A percentile compares a stretch with the other conserved stretches of the same genome.
Conservation (phyloP, 306 rosid species). For the Prinsepia uniflora region DNA sequence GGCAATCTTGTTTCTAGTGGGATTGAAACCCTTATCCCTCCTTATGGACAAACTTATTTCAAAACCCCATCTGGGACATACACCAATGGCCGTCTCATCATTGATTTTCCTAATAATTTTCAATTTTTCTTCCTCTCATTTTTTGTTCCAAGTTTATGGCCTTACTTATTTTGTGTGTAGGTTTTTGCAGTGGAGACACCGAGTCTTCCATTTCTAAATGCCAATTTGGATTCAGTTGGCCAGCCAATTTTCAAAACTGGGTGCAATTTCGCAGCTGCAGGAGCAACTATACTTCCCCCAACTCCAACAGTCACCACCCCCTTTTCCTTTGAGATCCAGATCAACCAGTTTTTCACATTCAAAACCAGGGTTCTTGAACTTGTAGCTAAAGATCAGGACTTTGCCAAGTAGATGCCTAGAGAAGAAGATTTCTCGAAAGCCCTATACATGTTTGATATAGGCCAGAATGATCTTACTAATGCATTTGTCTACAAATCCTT, state of each 20-base stretch:
- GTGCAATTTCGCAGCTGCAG: slow-evolving; percentile 91
- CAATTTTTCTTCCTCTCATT: background rate
- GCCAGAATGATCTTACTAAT: slow-evolving; percentile 90
- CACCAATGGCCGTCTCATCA: slow-evolving; percentile 74
- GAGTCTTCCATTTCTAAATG: slow-evolving; percentile 66
- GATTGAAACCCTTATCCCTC: slow-evolving; percentile 56
- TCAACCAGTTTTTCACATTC: slow-evolving; percentile 68
- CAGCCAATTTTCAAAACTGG: slow-evolving; percentile 68
- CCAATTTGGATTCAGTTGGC: slow-evolving; percentile 82
- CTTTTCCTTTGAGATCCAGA: slow-evolving; percentile 73
- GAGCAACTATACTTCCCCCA: slow-evolving; percentile 74
- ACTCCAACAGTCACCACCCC: slow-evolving; percentile 61
- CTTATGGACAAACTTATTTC: slow-evolving; percentile 66
- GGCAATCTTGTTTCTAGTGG: slow-evolving; percentile 66
- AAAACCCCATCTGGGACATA: slow-evolving; percentile 81
- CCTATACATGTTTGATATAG: slow-evolving; percentile 86
- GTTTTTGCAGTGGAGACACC: slow-evolving; percentile 70
- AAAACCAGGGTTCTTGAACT: slow-evolving; percentile 69
- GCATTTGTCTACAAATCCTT: slow-evolving; percentile 75
- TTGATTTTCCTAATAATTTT: slow-evolving; percentile 69
- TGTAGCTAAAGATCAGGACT: slow-evolving; percentile 46
- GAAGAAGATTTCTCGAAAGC: slow-evolving; percentile 57
- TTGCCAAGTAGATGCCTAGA: slow-evolving; percentile 50
- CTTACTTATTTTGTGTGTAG: background rate
- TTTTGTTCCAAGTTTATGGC: background rate